Conservation (phyloP, 352 stramenopile species). For the Pythium monospermum region DNA sequence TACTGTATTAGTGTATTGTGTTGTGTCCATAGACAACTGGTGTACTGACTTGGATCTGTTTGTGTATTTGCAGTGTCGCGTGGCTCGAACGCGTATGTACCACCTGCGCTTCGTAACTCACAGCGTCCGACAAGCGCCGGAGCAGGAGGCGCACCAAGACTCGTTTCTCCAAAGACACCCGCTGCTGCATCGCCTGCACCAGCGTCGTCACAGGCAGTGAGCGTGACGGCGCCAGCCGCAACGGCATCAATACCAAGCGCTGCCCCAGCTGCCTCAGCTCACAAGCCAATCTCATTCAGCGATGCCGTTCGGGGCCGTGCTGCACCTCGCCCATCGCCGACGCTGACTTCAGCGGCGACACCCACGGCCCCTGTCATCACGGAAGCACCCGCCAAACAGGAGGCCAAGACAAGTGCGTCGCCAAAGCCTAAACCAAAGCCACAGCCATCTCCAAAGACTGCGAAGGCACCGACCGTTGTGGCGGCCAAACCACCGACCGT, state of each 20-base stretch:
- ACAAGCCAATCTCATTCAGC: conserved; percentile 67
- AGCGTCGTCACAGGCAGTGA: neutral
- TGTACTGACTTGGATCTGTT: neutral
- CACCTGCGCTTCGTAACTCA: conserved; percentile 52
- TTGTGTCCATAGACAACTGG: too few species aligned
- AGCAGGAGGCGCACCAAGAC: conserved; percentile 11
- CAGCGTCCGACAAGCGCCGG: conserved; percentile 35
- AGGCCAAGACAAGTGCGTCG: conserved; percentile 7
- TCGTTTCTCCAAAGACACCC: conserved; percentile 10
- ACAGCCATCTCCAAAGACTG: conserved; percentile 2
- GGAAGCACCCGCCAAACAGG: conserved; percentile 9
- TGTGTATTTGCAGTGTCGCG: conserved; percentile 17
- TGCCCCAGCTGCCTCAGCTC: neutral
- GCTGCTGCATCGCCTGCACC: neutral
- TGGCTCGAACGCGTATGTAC: conserved; percentile 52
- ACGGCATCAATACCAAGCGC: neutral
- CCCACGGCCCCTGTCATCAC: neutral
- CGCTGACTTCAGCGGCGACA: neutral
- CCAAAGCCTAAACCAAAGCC: too few species aligned
- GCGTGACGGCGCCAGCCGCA: neutral
- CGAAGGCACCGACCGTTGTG: neutral
- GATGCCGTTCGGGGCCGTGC: conserved; percentile 54
- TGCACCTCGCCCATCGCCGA: conserved; percentile 5
- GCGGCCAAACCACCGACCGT: too few species aligned
- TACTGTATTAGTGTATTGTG: neutral